Base-by-base conservation (phyloP, 208 protist genomes). In the Acanthamoeba healyi region DNA sequence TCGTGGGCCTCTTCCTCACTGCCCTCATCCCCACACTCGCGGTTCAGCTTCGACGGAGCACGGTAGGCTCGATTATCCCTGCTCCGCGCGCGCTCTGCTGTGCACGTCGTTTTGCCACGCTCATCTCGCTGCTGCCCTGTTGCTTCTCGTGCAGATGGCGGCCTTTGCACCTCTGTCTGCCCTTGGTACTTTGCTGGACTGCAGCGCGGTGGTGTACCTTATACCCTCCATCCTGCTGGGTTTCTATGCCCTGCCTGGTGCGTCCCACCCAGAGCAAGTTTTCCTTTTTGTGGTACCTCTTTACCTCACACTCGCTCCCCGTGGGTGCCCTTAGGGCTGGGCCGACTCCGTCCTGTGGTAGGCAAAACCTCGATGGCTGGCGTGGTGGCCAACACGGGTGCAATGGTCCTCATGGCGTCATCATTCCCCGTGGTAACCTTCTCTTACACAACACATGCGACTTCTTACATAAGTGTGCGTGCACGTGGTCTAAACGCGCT, bases 371-470 rank as follows among this genome's bases (percentile, higher is more conserved):
- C 77, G 9, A 86, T 86, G 77, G 77, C 36, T 15, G 44, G 44
- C 9, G 44, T 86, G 26, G 77, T 86, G 9, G 77, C 44, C 40
- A 86, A 86, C 42, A 56, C 44, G 15, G 44, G 29, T 15, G 44
- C 44, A 0, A 56, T 86, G 42, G 42, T 86, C 7, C 42, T 86
- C 40, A 86, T 86, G 44, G 44, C 42, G 10, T 46, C 77, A 3
- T 86, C 77, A 0, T 86, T 86, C 42, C 77, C 77, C 34, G 77
- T 86, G 77, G 77, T 86, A 58, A 17, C 34, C 56, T n/a, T n/a
- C 15, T n/a, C 24, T n/a, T 24, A n/a, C 24, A 24, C 19, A n/a
- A 63, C 56, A 63, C 24, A 63, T 24, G 15, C 24, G 15, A 24
- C 24, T 63, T 63, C 19, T 63, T 15, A 63, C 24, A 24, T 63